These are phyloP conservation scores for Solanum hybrid DNA, from an alignment of 305 asterid species.

Conservation along the genomic window DNA sequence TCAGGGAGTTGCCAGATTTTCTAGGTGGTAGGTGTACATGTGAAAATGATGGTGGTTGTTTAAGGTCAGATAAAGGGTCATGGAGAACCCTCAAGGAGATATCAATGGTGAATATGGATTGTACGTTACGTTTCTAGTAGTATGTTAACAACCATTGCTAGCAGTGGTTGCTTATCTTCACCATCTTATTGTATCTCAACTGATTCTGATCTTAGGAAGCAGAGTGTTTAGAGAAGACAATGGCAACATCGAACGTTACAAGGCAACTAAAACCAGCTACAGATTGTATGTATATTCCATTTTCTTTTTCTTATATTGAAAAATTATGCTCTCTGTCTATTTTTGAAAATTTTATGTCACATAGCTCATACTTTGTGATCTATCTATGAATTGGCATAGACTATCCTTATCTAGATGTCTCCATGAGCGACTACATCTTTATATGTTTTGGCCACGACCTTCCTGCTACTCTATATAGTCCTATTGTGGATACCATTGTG, in stretches of 20 bases:
- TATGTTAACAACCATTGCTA: background rate
- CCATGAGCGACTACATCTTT: background rate
- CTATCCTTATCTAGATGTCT: background rate
- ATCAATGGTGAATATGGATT: background rate
- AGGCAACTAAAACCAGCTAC: background rate
- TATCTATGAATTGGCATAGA: background rate
- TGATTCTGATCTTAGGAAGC: background rate
- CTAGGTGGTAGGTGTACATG: conserved; percentile 71
- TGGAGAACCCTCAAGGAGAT: conserved; percentile 31
- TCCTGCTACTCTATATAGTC: background rate
- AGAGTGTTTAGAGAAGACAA: background rate
- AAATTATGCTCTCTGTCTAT: background rate
- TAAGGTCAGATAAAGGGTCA: conserved; percentile 69
- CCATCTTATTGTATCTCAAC: background rate
- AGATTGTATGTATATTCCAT: conserved; percentile 10
- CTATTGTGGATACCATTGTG: background rate
- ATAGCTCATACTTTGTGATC: background rate
- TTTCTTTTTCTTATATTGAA: background rate
- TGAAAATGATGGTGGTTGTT: conserved; percentile 54
- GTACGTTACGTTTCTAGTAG: background rate
- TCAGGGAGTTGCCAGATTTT: conserved; percentile 66
- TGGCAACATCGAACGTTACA: background rate
- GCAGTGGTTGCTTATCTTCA: background rate
- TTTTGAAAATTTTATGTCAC: background rate
- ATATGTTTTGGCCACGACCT: background rate